Evolutionary conservation across 1,139 yeast species (phyloP), one percentile per base, ranked within the genome.

Genomic region (Candida sp.): DNA sequence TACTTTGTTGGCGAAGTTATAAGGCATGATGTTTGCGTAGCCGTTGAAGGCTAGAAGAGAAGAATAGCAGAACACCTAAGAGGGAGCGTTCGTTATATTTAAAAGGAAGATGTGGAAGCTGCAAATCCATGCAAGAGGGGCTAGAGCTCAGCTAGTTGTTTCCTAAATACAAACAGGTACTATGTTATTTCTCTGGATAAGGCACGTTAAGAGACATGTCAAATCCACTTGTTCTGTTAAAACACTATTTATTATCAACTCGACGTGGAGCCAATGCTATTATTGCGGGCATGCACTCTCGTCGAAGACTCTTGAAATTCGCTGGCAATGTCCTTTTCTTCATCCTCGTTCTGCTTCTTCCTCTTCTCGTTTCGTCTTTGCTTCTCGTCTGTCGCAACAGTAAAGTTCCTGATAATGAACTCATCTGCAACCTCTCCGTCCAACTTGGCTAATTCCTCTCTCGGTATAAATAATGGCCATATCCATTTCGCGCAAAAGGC

Each of bases 351-450:
- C 22, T 35, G 30, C 26, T 44, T 49, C 12, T 25, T 32, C 12
- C n/a, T 5, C 49, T 37, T 46, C 46, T 46, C 42, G 42, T 43
- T 46, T 40, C 49, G 44, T 47, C 53, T 48, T 44, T 40, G 42
- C 44, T 55, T 54, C 43, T 47, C 54, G 17, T 58, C 58, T 4
- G 61, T 57, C 7, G 61, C 63, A 25, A 66, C 58, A 23, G 61
- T 56, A 37, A 78, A 67, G 53, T 75, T 81, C 48, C 68, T 65
- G 54, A 85, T 61, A 39, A 84, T 82, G 49, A 81, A 69, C 31
- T 57, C 56, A 46, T 85, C 87, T 0, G 90, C 94, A 1, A 90
- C 90, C 9, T 88, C 87, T 1, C 83, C 85, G 66, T 94, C 98
- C 40, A 94, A 70, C 6, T 80, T 59, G 1, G 68, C 69, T 54